These are phyloP conservation scores for Scortechinia acanthostroma DNA, from an alignment of 2,329 filamentous ascomycete genomes.

Conservation along the genomic window DNA sequence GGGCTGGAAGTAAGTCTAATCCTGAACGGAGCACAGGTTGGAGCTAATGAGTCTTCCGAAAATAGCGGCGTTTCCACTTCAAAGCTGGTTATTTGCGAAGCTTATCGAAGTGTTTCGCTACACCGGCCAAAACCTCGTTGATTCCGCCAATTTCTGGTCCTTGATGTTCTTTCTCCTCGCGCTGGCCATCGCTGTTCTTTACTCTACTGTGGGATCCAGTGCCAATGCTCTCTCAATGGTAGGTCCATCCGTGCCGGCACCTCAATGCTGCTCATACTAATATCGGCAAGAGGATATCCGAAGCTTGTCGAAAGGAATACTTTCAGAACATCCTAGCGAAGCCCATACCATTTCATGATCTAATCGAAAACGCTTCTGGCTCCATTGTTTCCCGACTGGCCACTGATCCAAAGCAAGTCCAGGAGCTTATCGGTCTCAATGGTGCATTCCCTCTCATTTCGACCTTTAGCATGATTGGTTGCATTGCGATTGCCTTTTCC, in stretches of 20 bases:
- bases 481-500: slow-evolving; percentile 58
- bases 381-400: slow-evolving; percentile 48
- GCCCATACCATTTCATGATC: slow-evolving; percentile 10
- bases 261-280: slow-evolving; percentile 2
- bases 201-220: slow-evolving; percentile 39
- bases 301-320: slow-evolving; percentile 53
- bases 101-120: too few relatives aligned
- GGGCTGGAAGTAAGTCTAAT: slow-evolving; percentile 20
- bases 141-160: too few relatives aligned
- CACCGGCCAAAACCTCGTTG: too few relatives aligned
- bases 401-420: slow-evolving; percentile 48
- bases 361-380: slow-evolving; percentile 51
- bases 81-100: too few relatives aligned
- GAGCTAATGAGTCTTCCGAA: too few relatives aligned
- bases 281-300: neutral
- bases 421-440: slow-evolving; percentile 56
- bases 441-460: slow-evolving; percentile 57
- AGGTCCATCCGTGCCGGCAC: slow-evolving; percentile 37
- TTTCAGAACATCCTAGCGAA: slow-evolving; percentile 52
- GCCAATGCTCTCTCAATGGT: slow-evolving; percentile 34
- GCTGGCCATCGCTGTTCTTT: slow-evolving; percentile 5
- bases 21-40: neutral
- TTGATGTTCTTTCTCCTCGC: neutral
- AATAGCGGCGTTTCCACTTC: too few relatives aligned
- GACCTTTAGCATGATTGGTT: slow-evolving; percentile 58